Conservation (phyloP, 1,139 yeast species). For the Geotrichum europaeum region DNA sequence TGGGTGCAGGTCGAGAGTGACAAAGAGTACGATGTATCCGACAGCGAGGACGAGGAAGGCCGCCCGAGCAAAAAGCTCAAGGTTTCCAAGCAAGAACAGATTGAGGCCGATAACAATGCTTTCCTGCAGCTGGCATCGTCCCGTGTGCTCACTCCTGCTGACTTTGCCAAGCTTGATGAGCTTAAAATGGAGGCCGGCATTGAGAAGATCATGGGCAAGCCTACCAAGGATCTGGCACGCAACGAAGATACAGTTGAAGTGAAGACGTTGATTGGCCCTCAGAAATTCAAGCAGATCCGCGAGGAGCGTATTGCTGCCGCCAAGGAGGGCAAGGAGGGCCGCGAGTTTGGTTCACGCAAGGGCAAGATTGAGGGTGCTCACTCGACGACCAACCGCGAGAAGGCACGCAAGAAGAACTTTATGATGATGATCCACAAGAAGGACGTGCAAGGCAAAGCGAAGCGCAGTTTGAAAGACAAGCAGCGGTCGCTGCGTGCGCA, state of each 20-base stretch:
- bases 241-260: slow-evolving; percentile 88
- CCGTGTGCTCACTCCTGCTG: slow-evolving; percentile 90
- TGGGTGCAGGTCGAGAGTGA: slow-evolving; percentile 55
- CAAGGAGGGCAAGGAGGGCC: slow-evolving; percentile 85
- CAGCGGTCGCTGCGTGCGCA: slow-evolving; percentile 84
- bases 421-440: slow-evolving; percentile 97
- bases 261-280: slow-evolving; percentile 68
- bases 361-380: slow-evolving; percentile 61
- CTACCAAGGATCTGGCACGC: slow-evolving; percentile 34
- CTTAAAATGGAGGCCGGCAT: slow-evolving; percentile 78
- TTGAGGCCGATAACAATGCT: slow-evolving; percentile 40
- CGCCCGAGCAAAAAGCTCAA: slow-evolving; percentile 25
- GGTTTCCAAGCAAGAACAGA: slow-evolving; percentile 23
- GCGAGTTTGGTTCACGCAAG: slow-evolving; percentile 84
- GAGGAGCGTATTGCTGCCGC: slow-evolving; percentile 88
- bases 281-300: slow-evolving; percentile 76
- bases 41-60: slow-evolving; percentile 53
- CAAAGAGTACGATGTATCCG: slow-evolving; percentile 42
- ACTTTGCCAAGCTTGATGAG: slow-evolving; percentile 90
- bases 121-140: slow-evolving; percentile 61
- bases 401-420: slow-evolving; percentile 96
- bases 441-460: slow-evolving; percentile 89
- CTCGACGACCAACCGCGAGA: slow-evolving; percentile 91
- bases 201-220: slow-evolving; percentile 60
- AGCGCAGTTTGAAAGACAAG: slow-evolving; percentile 81